These are phyloP conservation scores for Tubosaeta brunneosetosa DNA, from an alignment of 768 basidiomycete species.

Conservation along the genomic window DNA sequence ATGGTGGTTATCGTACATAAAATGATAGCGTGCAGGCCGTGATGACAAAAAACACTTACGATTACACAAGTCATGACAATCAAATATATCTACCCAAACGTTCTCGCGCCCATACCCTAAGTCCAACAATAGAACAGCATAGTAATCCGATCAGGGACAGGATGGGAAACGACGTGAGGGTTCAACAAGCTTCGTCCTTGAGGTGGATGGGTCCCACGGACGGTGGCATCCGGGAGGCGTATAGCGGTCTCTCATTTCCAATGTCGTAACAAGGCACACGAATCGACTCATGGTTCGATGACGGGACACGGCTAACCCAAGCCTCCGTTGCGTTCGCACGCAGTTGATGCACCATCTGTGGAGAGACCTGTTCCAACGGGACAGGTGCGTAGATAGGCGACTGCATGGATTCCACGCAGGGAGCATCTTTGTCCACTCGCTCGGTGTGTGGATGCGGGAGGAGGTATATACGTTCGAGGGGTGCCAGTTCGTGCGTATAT, in stretches of 20 bases:
- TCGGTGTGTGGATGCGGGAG: slow-evolving; percentile 35
- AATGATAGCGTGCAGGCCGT: slow-evolving; percentile 1
- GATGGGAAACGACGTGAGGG: neutral
- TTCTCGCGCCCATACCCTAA: neutral
- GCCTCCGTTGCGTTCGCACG: slow-evolving; percentile 59
- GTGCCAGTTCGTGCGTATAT: slow-evolving; percentile 20
- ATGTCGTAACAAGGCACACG: neutral
- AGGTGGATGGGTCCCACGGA: slow-evolving; percentile 22
- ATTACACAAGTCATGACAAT: slow-evolving; percentile 2
- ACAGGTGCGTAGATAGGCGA: slow-evolving; percentile 63
- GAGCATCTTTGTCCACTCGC: slow-evolving; percentile 5
- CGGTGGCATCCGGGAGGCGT: neutral
- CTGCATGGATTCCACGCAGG: slow-evolving; percentile 4
- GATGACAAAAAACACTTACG: slow-evolving; percentile 1
- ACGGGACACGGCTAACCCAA: slow-evolving; percentile 44
- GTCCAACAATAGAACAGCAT: neutral
- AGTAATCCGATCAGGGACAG: neutral
- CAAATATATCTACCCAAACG: neutral
- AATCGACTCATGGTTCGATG: neutral
- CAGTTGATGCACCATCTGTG: slow-evolving; percentile 45
- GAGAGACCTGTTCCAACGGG: slow-evolving; percentile 50
- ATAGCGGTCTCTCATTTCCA: slow-evolving; percentile 1
- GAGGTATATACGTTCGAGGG: slow-evolving; percentile 60
- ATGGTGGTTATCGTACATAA: slow-evolving; percentile 9
- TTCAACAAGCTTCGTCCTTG: slow-evolving; percentile 9